These are phyloP conservation scores for Vitellaria paradoxa DNA, from an alignment of 179 eudicot species.

Conservation along the genomic window DNA sequence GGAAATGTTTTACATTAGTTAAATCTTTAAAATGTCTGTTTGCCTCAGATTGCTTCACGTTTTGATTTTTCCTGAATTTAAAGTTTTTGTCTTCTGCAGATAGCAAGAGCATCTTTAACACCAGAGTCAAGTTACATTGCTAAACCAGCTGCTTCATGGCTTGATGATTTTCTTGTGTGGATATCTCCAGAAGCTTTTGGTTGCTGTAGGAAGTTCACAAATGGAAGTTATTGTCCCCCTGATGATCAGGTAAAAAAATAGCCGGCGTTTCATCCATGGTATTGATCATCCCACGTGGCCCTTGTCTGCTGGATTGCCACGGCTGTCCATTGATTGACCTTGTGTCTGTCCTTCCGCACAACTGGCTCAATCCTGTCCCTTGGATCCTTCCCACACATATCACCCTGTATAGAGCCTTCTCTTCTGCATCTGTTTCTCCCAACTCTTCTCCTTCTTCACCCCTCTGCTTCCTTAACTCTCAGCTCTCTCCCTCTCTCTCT, in stretches of 20 bases:
- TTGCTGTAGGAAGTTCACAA: constrained; percentile 96
- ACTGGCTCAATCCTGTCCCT: no score
- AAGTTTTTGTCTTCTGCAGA: constrained; percentile 40
- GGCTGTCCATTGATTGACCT: no score
- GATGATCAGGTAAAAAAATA: constrained; percentile 75
- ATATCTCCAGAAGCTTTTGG: constrained; percentile 99
- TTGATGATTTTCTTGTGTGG: constrained; percentile 99
- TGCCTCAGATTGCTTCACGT: constrained; percentile 2
- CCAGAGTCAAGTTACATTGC: constrained; percentile 93
- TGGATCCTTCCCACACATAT: no score
- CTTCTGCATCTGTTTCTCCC: no score
- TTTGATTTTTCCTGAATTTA: background rate
- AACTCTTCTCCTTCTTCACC: no score
- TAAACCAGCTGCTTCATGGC: constrained; percentile 99
- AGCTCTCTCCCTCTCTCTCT: no score
- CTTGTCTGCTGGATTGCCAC: no score
- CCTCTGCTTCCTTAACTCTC: no score
- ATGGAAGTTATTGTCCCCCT: constrained; percentile 91
- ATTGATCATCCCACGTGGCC: no score
- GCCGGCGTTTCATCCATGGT: no score
- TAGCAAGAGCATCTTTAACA: constrained; percentile 69
- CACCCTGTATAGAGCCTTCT: no score
- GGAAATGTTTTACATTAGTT: background rate
- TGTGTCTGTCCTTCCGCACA: no score
- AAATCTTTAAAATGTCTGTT: background rate